Conservation (phyloP, 768 basidiomycete species). For the Ramaria rubella region DNA sequence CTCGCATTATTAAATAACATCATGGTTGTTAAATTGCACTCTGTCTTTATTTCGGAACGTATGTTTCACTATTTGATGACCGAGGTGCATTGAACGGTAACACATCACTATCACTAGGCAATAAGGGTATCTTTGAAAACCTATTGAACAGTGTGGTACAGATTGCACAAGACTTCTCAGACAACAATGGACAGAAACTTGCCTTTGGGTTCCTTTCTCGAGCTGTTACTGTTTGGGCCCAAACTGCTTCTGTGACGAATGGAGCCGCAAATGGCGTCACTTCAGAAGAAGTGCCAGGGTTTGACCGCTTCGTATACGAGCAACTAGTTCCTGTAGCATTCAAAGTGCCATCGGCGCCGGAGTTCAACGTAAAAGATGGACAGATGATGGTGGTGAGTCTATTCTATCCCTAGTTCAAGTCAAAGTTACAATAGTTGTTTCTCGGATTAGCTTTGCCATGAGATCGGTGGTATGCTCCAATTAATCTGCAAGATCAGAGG, state of each 20-base stretch:
- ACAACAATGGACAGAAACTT: constrained; percentile 68
- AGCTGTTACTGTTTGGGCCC: constrained; percentile 64
- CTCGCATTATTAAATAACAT: constrained; percentile 75
- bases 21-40: constrained; percentile 73
- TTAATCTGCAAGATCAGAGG: constrained; percentile 70
- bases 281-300: constrained; percentile 63
- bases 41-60: constrained; percentile 86
- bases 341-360: constrained; percentile 65
- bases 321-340: constrained; percentile 78
- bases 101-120: constrained; percentile 37
- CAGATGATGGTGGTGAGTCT: constrained; percentile 73
- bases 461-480: constrained; percentile 83
- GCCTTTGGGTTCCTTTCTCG: constrained; percentile 75
- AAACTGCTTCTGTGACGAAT: constrained; percentile 34
- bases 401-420: no score
- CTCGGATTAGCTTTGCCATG: constrained; percentile 66
- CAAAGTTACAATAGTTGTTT: background rate
- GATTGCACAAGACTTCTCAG: constrained; percentile 69
- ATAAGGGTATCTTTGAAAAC: constrained; percentile 58
- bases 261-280: constrained; percentile 24
- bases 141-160: constrained; percentile 69
- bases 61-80: constrained; percentile 23
- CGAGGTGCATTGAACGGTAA: background rate
- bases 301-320: constrained; percentile 89
- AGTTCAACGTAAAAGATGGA: constrained; percentile 85